Evolutionary conservation across 768 basidiomycete species (phyloP), one percentile per base, ranked within the genome.

Genomic region (button mushroom (Agaricus bisporus)): DNA sequence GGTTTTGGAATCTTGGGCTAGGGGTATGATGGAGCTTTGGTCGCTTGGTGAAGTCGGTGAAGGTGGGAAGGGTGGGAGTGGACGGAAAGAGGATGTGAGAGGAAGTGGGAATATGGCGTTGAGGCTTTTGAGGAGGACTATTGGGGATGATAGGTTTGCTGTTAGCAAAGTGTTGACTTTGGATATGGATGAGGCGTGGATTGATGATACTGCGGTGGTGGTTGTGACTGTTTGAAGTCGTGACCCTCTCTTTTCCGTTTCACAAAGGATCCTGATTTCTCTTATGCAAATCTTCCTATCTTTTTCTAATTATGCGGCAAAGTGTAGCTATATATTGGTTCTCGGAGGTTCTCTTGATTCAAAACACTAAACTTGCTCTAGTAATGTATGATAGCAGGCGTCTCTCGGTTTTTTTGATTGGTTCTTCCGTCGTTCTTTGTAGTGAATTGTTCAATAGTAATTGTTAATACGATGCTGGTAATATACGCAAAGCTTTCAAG

Each of bases 181-280:
- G 61, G 81, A 86, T 60, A 76, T 83, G 77, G 80, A 82, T 52
- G 69, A 68, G 39, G 75, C 80, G 15, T 86, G 85, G 83, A 72
- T 86, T 56, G 85, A 86, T 57, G 85, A 86, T 64, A 80, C 84
- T 8, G 73, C 82, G 8, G 78, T 86, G 54, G 73, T 86, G 52
- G 83, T 86, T 22, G 41, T 56, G 14, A 56, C 55, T 20, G 37
- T 59, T n/a, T n/a, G n/a, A n/a, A n/a, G n/a, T n/a, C n/a, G n/a
- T n/a, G n/a, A n/a, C n/a, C 5, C 20, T 38, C 28, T 29, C 14
- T 22, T 26, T 52, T 12, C 12, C 12, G 14, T 20, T 43, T 39
- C 22, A 22, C 22, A 22, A 22, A 22, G 22, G 4, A 2, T 35
- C 41, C 12, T 26, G 37, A 17, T 29, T 5, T 14, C 32, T 47